Percentiles rank a stretch among this genome's conserved stretches.
Evolutionary conservation across 192 early-diverging fungal species (phyloP).

Genomic region (Coemansia sp.): DNA sequence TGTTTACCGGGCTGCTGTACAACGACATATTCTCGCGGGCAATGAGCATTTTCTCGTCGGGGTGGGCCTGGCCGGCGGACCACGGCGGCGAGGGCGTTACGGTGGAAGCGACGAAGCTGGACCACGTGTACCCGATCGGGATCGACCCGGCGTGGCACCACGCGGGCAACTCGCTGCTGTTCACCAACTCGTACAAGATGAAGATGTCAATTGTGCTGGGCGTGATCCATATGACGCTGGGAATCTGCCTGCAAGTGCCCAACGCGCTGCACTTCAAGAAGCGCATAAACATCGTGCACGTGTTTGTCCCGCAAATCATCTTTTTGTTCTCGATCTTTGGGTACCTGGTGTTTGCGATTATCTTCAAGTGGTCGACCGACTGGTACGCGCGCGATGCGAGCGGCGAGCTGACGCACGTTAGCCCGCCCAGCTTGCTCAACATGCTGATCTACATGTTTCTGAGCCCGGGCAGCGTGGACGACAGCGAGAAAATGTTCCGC

Average conservation of each 20-base stretch:
- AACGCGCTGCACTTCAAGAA: constrained; percentile 91
- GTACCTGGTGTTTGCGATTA: constrained; percentile 85
- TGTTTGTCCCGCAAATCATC: constrained; percentile 91
- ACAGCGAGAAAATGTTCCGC: constrained; percentile 70
- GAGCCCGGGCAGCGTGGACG: constrained; percentile 74
- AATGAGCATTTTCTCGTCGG: constrained; percentile 69
- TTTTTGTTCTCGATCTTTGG: constrained; percentile 95
- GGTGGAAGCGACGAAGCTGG: constrained; percentile 61
- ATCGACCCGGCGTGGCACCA: constrained; percentile 94
- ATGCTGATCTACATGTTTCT: constrained; percentile 99
- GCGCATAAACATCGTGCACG: constrained; percentile 73
- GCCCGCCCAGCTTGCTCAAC: constrained; percentile 93
- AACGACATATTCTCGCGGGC: constrained; percentile 95
- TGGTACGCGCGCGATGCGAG: constrained; percentile 73
- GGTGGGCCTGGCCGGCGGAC: constrained; percentile 71
- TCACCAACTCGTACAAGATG: constrained; percentile 99
- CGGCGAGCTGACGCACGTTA: constrained; percentile 65
- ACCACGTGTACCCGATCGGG: constrained; percentile 73
- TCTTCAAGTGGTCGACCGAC: constrained; percentile 94
- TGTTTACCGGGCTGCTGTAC: constrained; percentile 96
- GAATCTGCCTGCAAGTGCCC: constrained; percentile 81
- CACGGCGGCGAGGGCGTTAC: constrained; percentile 58
- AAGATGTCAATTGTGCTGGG: constrained; percentile 96
- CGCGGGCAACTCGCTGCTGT: constrained; percentile 89
- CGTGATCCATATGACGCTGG: constrained; percentile 96